A percentile compares a stretch with the other conserved stretches of the same genome.
phyloP scores from a whole-genome alignment of 352 stramenopile species.

The Globisporangium spiculum region DNA sequence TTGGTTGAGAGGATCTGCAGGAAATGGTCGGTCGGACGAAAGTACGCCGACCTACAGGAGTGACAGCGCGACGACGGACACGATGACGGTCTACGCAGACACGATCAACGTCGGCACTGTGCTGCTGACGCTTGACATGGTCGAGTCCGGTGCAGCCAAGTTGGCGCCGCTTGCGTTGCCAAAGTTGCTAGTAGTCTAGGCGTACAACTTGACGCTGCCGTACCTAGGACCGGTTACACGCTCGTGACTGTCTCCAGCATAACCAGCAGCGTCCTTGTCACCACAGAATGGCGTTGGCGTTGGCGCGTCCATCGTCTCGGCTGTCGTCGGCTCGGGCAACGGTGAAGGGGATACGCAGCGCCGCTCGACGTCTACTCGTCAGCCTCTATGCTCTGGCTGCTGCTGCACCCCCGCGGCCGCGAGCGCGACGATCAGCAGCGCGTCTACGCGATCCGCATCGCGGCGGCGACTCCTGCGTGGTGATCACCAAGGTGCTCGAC shows the following conservation, averaged over 20 bases:
- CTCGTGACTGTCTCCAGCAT: background rate
- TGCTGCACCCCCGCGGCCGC: background rate
- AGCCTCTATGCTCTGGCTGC: background rate
- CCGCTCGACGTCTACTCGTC: background rate
- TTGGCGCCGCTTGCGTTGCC: background rate
- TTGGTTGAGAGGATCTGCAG: background rate
- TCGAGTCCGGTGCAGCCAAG: background rate
- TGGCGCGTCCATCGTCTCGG: background rate
- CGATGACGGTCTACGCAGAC: background rate
- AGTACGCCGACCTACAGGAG: slow-evolving; percentile 6
- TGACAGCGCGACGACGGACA: slow-evolving; percentile 1
- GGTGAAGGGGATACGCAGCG: background rate
- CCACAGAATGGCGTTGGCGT: background rate
- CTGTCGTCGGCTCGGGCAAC: background rate
- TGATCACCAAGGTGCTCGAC: background rate
- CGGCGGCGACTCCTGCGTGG: background rate
- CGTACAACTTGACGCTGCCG: background rate
- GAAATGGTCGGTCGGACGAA: background rate
- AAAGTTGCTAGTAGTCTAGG: background rate
- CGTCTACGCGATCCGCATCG: slow-evolving; percentile 2
- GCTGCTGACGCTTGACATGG: background rate
- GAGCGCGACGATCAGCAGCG: slow-evolving; percentile 2
- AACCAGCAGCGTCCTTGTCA: background rate
- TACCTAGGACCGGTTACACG: background rate
- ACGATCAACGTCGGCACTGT: background rate